phyloP scores from a whole-genome alignment of 495 filamentous ascomycete species.

The Parathielavia hyrcaniae region DNA sequence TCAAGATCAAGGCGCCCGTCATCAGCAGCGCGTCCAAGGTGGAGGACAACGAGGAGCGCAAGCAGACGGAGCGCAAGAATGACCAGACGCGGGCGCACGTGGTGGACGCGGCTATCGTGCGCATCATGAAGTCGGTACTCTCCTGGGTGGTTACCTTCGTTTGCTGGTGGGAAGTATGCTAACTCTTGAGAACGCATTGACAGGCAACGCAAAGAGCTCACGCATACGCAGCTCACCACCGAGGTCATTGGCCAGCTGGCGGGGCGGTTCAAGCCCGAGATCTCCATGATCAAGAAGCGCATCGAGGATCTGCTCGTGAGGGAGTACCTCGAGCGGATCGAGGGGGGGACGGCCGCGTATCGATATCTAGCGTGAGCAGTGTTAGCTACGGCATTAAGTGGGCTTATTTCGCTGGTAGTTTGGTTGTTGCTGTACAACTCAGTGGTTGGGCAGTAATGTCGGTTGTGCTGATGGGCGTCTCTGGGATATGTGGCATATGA shows the following conservation, averaged over 20 bases:
- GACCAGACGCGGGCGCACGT: slow-evolving; percentile 67
- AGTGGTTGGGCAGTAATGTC: not conserved
- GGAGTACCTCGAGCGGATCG: slow-evolving; percentile 88
- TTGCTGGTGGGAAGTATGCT: not conserved
- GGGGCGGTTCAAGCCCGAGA: slow-evolving; percentile 78
- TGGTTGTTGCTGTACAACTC: no score
- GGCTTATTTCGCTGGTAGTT: no score
- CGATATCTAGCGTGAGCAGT: slow-evolving; percentile 57
- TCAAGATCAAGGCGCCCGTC: slow-evolving; percentile 67
- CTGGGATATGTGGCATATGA: not conserved
- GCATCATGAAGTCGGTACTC: slow-evolving; percentile 81
- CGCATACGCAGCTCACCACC: slow-evolving; percentile 71
- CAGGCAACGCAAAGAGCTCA: slow-evolving; percentile 83
- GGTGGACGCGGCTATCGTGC: slow-evolving; percentile 85
- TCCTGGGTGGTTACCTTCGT: not conserved
- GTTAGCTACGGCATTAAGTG: no score
- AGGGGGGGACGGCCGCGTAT: slow-evolving; percentile 65
- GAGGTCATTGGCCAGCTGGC: slow-evolving; percentile 80
- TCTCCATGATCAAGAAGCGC: slow-evolving; percentile 86
- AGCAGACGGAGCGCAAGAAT: slow-evolving; percentile 82
- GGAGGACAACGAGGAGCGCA: slow-evolving; percentile 75
- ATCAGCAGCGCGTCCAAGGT: slow-evolving; percentile 78
- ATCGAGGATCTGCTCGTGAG: slow-evolving; percentile 88
- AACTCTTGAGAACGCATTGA: slow-evolving; percentile 1
- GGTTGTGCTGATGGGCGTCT: not conserved